phyloP scores from a whole-genome alignment of 2,329 filamentous ascomycete species.

The Fusarium gaditjirri region DNA sequence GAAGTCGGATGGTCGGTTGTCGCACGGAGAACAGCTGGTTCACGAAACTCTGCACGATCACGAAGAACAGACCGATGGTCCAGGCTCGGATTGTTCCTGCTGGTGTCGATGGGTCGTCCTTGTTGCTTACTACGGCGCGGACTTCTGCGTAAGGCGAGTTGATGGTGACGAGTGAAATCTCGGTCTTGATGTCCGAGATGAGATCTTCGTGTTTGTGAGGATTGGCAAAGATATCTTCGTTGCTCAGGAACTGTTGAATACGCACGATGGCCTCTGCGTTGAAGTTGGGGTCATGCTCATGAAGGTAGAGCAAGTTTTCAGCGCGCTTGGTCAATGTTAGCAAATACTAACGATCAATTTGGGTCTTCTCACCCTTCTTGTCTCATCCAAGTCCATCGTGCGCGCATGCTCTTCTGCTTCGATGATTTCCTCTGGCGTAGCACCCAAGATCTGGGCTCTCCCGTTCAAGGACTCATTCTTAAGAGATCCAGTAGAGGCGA shows the following conservation, averaged over 20 bases:
- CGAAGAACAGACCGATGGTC: conserved; percentile 61
- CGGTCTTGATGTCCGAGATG: conserved; percentile 63
- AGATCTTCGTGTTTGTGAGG: conserved; percentile 53
- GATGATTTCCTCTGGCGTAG: conserved; percentile 22
- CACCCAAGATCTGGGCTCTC: conserved; percentile 13
- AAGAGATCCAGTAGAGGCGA: neutral
- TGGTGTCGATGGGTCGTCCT: conserved; percentile 61
- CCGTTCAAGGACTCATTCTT: conserved; percentile 9
- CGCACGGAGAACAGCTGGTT: conserved; percentile 68
- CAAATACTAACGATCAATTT: accelerated
- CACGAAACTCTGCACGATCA: conserved; percentile 56
- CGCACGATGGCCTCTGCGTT: conserved; percentile 29
- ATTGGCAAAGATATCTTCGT: conserved; percentile 46
- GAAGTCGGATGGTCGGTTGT: conserved; percentile 60
- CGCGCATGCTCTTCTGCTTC: conserved; percentile 30
- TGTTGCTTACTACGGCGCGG: conserved; percentile 64
- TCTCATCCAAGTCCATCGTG: conserved; percentile 16
- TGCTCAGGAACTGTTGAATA: conserved; percentile 22
- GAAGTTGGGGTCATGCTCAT: conserved; percentile 40
- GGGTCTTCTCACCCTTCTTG: neutral
- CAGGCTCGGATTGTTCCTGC: conserved; percentile 64
- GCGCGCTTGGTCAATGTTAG: conserved; percentile 16
- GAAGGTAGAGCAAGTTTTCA: conserved; percentile 30
- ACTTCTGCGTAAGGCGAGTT: conserved; percentile 67
- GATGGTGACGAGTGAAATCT: conserved; percentile 62